Evolutionary conservation across 352 stramenopile genomes (phyloP), one percentile per base, ranked within the genome.

Genomic region (Globisporangium ultimum): DNA sequence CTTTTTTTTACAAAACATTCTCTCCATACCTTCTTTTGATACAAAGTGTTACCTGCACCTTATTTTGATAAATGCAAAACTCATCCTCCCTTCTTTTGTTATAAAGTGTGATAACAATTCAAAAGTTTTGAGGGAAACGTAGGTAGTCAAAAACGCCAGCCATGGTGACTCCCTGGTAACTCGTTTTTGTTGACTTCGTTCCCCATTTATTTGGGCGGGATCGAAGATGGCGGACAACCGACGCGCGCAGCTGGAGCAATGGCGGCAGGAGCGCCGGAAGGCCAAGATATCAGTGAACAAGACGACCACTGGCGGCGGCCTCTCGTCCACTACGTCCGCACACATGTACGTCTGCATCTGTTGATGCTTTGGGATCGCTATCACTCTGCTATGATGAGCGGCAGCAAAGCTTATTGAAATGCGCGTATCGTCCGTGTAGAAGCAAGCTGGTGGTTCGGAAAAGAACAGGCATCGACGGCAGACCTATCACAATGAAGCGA

Each of bases 181-280:
- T 18, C 11, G 2, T 22, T 52, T 18, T 52, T 28, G 47, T 14
- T 15, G 24, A 52, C 20, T 51, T 51, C 17, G 47, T 52, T 28
- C 47, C 24, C n/a, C 20, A 36, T 52, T 52, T 52, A 52, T 63
- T 63, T 50, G 22, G 34, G 53, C 53, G 45, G 42, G 51, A 57
- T 57, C 24, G 45, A 60, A 60, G 18, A 89, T 89, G 80, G 68
- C 70, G 32, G 81, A 89, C 22, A 70, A 66, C 62, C 74, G 84
- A 43, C 69, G 74, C 22, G 70, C 69, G 47, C 80, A 85, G 60
- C 67, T 93, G 22, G 79, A 89, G 70, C 66, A 70, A 55, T 93
- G 83, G 83, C 83, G 74, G 42, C 67, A 71, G 43, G 67, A 83
- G 63, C 81, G 78, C 54, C 67, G 70, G 53, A 60, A 61, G 28